Base-by-base conservation (phyloP, 805 yeast genomes). In the Teunomyces barrocoloradensis region DNA sequence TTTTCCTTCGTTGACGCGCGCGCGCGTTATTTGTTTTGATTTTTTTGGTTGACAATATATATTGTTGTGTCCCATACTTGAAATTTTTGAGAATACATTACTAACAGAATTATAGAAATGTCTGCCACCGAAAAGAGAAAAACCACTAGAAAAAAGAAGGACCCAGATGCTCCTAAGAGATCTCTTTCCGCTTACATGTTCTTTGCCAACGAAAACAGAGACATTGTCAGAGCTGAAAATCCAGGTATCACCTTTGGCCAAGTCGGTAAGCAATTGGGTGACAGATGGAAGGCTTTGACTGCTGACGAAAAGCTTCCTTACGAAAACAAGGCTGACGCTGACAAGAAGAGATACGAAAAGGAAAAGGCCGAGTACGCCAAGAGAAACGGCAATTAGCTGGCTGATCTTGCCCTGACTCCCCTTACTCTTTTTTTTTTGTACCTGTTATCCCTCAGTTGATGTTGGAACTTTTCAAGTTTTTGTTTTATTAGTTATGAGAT, bases 121-220 rank as follows among this genome's bases (percentile, higher is more conserved):
- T 43, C 54, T 37, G 37, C 56, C 25, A 46, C 73, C 51, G 78
- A 73, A 60, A 73, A 65, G 59, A 73, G 69, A 65, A 73, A 67
- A 56, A 49, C 73, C 46, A 60, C 72, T 48, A 73, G 78, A 71
- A 73, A 73, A 63, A 73, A 73, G 75, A 73, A 73, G 77, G 96
- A 89, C 72, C 96, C 99, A 77, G 91, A 92, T 73, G 99, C 99
- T 56, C 99, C 99, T 71, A 94, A 94, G 89, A 89, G 98, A 75
- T 89, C 97, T 21, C 77, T 94, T 68, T 89, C 97, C 51, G 97
- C 98, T 43, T 94, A 92, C 84, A 91, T 94, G 98, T 92, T 89
- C 82, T 94, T 91, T 66, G 98, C 99, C 61, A 90, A 89, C 69
- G 97, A 90, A 66, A 87, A 88, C 81, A 91, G 99, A 80, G 97